Evolutionary conservation across 352 stramenopile species (phyloP).

Genomic region (Phytophthora multivora): DNA sequence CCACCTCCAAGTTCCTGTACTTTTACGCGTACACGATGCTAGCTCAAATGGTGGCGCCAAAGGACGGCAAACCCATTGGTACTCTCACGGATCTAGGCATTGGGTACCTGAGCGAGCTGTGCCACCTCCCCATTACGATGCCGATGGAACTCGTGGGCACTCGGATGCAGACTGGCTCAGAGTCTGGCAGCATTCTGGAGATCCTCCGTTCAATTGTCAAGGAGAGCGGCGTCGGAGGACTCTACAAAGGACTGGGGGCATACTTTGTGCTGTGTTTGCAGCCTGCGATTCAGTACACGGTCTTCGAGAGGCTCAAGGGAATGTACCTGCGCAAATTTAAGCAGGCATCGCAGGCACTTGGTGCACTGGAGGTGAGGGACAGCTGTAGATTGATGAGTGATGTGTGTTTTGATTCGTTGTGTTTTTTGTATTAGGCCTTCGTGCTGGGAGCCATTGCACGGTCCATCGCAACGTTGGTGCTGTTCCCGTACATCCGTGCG

Average conservation of each 20-base stretch:
- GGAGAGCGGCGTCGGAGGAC: slow-evolving; percentile 65
- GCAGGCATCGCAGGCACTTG: slow-evolving; percentile 55
- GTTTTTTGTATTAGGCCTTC: slow-evolving; percentile 82
- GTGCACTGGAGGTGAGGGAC: slow-evolving; percentile 63
- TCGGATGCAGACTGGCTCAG: slow-evolving; percentile 72
- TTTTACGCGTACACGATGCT: slow-evolving; percentile 91
- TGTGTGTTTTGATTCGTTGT: not conserved
- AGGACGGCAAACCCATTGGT: slow-evolving; percentile 63
- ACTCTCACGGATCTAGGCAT: slow-evolving; percentile 76
- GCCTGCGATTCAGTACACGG: slow-evolving; percentile 96
- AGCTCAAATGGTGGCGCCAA: slow-evolving; percentile 59
- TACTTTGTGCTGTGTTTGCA: slow-evolving; percentile 97
- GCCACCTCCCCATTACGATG: slow-evolving; percentile 81
- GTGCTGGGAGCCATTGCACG: slow-evolving; percentile 93
- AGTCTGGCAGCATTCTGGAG: slow-evolving; percentile 53
- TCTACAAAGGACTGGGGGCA: slow-evolving; percentile 90
- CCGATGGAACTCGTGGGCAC: slow-evolving; percentile 91
- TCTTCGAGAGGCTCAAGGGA: slow-evolving; percentile 93
- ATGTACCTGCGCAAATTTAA: slow-evolving; percentile 74
- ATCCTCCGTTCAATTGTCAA: slow-evolving; percentile 71
- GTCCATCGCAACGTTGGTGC: slow-evolving; percentile 94
- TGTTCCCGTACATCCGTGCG: slow-evolving; percentile 96
- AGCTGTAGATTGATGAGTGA: not conserved
- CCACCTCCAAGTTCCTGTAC: slow-evolving; percentile 90
- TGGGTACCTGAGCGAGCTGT: slow-evolving; percentile 84